These are phyloP conservation scores for Saccharomyces uvarum DNA, from an alignment of 1,139 yeast species.

Conservation along the genomic window DNA sequence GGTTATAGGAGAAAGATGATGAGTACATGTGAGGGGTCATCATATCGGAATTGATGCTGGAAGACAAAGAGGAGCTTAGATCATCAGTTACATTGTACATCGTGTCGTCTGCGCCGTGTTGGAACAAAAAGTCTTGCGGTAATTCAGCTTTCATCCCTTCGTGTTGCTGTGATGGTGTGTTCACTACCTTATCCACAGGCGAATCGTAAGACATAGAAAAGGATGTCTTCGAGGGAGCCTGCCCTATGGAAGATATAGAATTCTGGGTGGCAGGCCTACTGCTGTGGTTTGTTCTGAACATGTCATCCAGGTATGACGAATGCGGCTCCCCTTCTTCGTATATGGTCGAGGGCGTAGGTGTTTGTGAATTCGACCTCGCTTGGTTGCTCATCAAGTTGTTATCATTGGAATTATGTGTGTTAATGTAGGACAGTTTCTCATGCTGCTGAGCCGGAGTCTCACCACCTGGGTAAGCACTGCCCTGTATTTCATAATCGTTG, in stretches of 20 bases:
- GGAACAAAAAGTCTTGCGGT: conserved; percentile 2
- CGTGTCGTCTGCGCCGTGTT: conserved; percentile 13
- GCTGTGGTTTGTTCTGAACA: conserved; percentile 11
- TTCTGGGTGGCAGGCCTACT: not conserved
- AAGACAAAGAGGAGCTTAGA: conserved; percentile 26
- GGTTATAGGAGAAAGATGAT: conserved; percentile 23
- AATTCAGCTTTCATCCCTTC: not conserved
- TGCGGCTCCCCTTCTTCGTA: conserved; percentile 2
- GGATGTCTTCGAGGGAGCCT: not conserved
- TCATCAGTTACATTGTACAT: conserved; percentile 22
- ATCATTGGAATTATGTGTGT: conserved; percentile 3
- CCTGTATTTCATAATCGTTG: conserved; percentile 1
- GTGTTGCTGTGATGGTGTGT: not conserved
- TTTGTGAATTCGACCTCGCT: not conserved
- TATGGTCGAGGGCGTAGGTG: not conserved
- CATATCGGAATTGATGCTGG: conserved; percentile 23
- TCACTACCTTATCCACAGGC: not conserved
- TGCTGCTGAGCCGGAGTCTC: conserved; percentile 25
- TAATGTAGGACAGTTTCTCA: conserved; percentile 17
- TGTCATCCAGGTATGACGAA: conserved; percentile 21
- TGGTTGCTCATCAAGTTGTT: not conserved
- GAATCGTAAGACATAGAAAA: not conserved
- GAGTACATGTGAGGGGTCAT: conserved; percentile 20
- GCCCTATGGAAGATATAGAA: conserved; percentile 1
- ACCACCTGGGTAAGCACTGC: conserved; percentile 11